These are phyloP conservation scores for Phytophthora fragariaefolia DNA, from an alignment of 352 stramenopile species.

Conservation along the genomic window DNA sequence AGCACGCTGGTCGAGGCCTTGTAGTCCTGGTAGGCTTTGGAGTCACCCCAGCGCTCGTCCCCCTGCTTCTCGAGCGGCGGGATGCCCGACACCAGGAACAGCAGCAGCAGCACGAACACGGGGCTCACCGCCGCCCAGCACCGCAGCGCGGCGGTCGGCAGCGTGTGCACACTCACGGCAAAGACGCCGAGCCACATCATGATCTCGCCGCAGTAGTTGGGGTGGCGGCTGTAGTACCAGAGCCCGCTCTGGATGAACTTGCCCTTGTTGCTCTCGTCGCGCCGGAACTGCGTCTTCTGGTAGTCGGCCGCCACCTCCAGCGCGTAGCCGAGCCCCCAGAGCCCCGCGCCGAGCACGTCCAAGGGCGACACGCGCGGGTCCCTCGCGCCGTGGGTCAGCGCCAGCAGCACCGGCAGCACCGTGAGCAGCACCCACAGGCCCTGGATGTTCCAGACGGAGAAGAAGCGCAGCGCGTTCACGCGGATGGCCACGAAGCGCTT, in stretches of 20 bases:
- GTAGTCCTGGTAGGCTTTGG: conserved; percentile 72
- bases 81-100: conserved; percentile 74
- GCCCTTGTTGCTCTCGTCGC: conserved; percentile 62
- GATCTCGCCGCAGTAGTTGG: conserved; percentile 93
- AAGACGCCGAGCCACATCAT: conserved; percentile 86
- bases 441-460: conserved; percentile 84
- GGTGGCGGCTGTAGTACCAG: conserved; percentile 91
- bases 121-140: conserved; percentile 54
- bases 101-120: conserved; percentile 70
- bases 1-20: conserved; percentile 79
- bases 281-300: conserved; percentile 85
- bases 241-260: conserved; percentile 82
- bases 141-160: conserved; percentile 43
- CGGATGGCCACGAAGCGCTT: conserved; percentile 78
- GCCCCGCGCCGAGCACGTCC: conserved; percentile 45
- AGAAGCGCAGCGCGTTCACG: conserved; percentile 68
- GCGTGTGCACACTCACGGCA: conserved; percentile 49
- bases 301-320: conserved; percentile 80
- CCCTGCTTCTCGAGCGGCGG: conserved; percentile 75
- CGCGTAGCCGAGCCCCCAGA: conserved; percentile 77
- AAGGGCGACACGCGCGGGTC: conserved; percentile 30
- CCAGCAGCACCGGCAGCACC: conserved; percentile 69
- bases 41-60: conserved; percentile 67
- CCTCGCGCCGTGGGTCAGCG: conserved; percentile 38
- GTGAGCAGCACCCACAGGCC: conserved; percentile 87